These are phyloP conservation scores for Hypoxylon sp. DNA, from an alignment of 2,329 filamentous ascomycete genomes.

Conservation along the genomic window DNA sequence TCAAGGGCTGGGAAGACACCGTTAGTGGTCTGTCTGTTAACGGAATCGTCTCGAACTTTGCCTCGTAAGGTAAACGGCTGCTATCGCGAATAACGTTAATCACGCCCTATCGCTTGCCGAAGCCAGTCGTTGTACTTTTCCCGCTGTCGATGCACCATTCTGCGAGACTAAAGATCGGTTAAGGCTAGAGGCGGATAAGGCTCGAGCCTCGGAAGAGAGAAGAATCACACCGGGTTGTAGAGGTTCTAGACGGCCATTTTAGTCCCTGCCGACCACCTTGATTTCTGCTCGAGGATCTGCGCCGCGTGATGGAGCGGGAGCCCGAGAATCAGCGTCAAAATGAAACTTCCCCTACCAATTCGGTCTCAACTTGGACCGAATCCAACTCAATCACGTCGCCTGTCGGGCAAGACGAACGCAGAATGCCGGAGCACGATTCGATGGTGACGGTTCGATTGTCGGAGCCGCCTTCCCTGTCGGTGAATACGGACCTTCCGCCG, in stretches of 20 bases:
- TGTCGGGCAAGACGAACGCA: slow-evolving; percentile 42
- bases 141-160: slow-evolving; percentile 42
- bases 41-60: slow-evolving; percentile 26
- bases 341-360: slow-evolving; percentile 33
- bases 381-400: slow-evolving; percentile 44
- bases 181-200: slow-evolving; percentile 34
- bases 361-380: slow-evolving; percentile 36
- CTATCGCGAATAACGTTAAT: slow-evolving; percentile 26
- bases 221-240: slow-evolving; percentile 46
- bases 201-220: slow-evolving; percentile 27
- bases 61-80: slow-evolving; percentile 23
- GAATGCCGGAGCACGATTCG: slow-evolving; percentile 67
- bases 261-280: slow-evolving; percentile 45
- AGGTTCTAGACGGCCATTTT: slow-evolving; percentile 45
- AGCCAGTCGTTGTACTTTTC: slow-evolving; percentile 22
- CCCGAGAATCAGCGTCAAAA: slow-evolving; percentile 44
- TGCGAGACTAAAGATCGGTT: slow-evolving; percentile 38
- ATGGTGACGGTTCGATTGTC: slow-evolving; percentile 83
- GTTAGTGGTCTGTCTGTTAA: slow-evolving; percentile 23
- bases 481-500: slow-evolving; percentile 59
- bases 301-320: slow-evolving; percentile 48
- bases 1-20: slow-evolving; percentile 29
- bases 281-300: slow-evolving; percentile 37
- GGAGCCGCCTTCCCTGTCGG: slow-evolving; percentile 67
- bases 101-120: slow-evolving; percentile 21